Base-by-base conservation (phyloP, 345 rosid genomes). In the Fremontodendron californicum region DNA sequence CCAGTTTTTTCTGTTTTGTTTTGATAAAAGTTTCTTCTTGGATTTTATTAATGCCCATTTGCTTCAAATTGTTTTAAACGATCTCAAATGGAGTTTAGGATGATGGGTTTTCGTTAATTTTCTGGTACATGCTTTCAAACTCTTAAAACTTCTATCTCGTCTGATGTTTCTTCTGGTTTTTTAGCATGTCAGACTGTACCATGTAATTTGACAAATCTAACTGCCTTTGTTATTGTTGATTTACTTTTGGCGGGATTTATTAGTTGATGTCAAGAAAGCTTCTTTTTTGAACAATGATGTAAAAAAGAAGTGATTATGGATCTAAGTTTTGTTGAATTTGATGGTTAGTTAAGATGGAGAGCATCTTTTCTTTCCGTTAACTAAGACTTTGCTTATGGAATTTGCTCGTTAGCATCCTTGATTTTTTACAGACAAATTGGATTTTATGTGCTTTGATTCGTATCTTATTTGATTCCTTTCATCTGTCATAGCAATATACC, bases 31-130 rank as follows among this genome's bases (percentile, higher is more conserved):
- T 4, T 37, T 62, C 39, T 64, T 37, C 40, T 42, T 74, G 13
- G 16, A 23, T 58, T 68, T 46, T 67, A 40, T 75, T 55, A 42
- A 77, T 81, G 84, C 83, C 79, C 83, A 82, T 82, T 85, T 83
- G 81, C 68, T 79, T 82, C 68, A 79, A 69, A 72, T 60, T 63
- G 72, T 61, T 76, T 71, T 77, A 62, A 81, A 68, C 46, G 25
- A 46, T 52, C 75, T 29, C 67, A 73, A 61, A 75, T 78, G 83
- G 62, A 46, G 62, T 55, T 13, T 78, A 13, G 64, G 48, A 65
- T 75, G 35, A 85, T 86, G 89, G 88, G 83, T 75, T 82, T 64
- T 84, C 93, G 90, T 70, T 89, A 84, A 76, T 75, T 85, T 76
- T 52, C 19, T 43, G 52, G 6, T 73, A 74, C 43, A 73, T 71